phyloP scores from a whole-genome alignment of 805 yeast species.

The Scheffersomyces stipitis region DNA sequence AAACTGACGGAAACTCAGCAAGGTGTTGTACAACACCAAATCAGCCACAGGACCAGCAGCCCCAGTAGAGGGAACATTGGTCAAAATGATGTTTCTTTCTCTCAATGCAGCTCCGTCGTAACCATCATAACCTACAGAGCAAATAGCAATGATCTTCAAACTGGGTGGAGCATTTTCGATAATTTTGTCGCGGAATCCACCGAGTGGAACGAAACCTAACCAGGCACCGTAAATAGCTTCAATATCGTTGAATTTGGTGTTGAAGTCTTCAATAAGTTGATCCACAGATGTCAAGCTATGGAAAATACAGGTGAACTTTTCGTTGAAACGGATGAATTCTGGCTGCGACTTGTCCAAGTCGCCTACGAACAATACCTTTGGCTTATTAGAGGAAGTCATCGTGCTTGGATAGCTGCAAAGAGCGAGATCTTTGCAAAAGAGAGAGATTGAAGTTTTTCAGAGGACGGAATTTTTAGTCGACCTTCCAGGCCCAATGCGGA shows the following conservation, averaged over 20 bases:
- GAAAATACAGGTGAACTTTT: slow-evolving; percentile 36
- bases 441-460: too few relatives aligned
- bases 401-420: too few relatives aligned
- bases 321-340: slow-evolving; percentile 44
- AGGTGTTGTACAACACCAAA: slow-evolving; percentile 56
- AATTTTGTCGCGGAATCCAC: slow-evolving; percentile 49
- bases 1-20: slow-evolving; percentile 61
- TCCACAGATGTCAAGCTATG: slow-evolving; percentile 44
- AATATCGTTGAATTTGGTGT: slow-evolving; percentile 40
- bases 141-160: slow-evolving; percentile 49
- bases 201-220: slow-evolving; percentile 52
- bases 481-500: too few relatives aligned
- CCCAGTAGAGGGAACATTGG: slow-evolving; percentile 57
- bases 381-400: slow-evolving; percentile 13
- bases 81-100: slow-evolving; percentile 47
- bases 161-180: slow-evolving; percentile 44
- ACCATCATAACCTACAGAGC: slow-evolving; percentile 60
- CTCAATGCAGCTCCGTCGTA: slow-evolving; percentile 45
- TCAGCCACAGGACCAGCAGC: slow-evolving; percentile 75
- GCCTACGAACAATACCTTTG: slow-evolving; percentile 48
- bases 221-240: slow-evolving; percentile 61
- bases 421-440: too few relatives aligned
- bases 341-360: slow-evolving; percentile 48
- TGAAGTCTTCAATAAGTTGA: slow-evolving; percentile 40
- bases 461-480: too few relatives aligned